A percentile compares a stretch with the other conserved stretches of the same genome.
These are phyloP conservation scores for Debaryomyces coudertii DNA, from an alignment of 1,139 yeast genomes.

Conservation along the genomic window DNA sequence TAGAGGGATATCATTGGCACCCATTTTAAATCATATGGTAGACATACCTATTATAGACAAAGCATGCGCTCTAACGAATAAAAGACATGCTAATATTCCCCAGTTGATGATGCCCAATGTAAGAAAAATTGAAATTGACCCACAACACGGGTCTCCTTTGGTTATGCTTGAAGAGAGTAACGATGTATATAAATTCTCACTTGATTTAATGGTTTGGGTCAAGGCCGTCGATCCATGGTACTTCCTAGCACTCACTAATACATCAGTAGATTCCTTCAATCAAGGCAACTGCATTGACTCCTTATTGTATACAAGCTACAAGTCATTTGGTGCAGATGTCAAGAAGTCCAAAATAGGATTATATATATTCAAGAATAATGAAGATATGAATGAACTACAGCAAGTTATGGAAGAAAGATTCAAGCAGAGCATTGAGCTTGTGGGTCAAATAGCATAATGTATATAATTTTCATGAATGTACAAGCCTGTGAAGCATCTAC, in stretches of 20 bases:
- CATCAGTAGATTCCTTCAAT: not conserved
- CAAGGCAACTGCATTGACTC: not conserved
- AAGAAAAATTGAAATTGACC: slow-evolving; percentile 34
- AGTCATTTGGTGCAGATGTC: slow-evolving; percentile 25
- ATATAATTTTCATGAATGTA: not conserved
- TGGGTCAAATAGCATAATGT: slow-evolving; percentile 1
- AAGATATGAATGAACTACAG: slow-evolving; percentile 22
- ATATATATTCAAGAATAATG: slow-evolving; percentile 24
- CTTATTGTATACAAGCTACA: slow-evolving; percentile 12
- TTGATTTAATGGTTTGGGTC: slow-evolving; percentile 48
- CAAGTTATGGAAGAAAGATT: slow-evolving; percentile 28
- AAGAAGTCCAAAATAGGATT: slow-evolving; percentile 23
- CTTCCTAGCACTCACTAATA: slow-evolving; percentile 21
- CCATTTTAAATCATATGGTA: slow-evolving; percentile 44
- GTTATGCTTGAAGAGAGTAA: slow-evolving; percentile 38
- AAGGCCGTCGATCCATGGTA: slow-evolving; percentile 55
- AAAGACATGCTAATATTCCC: slow-evolving; percentile 11
- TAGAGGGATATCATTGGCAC: slow-evolving; percentile 53
- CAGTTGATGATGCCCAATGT: slow-evolving; percentile 30
- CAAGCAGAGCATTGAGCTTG: slow-evolving; percentile 18
- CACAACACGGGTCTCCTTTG: slow-evolving; percentile 44
- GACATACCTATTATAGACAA: slow-evolving; percentile 12
- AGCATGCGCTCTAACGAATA: not conserved
- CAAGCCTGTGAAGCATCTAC: not conserved
- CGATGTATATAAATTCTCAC: slow-evolving; percentile 46